Percentiles rank a stretch among this genome's conserved stretches.
These are phyloP conservation scores for Cladophialophora psammophila DNA, from an alignment of 2,329 filamentous ascomycete species.

Conservation along the genomic window DNA sequence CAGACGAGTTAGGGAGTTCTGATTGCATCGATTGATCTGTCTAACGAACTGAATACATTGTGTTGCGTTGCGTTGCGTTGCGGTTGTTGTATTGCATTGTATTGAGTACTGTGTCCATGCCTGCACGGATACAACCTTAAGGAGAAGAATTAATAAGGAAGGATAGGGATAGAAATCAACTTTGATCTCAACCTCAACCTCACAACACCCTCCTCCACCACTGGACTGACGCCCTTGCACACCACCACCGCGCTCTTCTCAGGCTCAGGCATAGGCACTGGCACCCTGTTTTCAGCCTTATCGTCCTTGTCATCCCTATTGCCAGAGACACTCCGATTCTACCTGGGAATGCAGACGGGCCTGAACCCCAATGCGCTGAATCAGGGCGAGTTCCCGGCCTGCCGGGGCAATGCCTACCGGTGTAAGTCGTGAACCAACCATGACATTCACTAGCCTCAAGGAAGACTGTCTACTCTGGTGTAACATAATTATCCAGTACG, in stretches of 20 bases:
- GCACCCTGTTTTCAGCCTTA: background rate
- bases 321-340: slow-evolving; percentile 62
- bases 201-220: slow-evolving; percentile 13
- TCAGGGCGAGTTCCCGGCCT: slow-evolving; percentile 51
- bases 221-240: slow-evolving; percentile 17
- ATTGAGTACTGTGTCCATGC: no score
- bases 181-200: slow-evolving; percentile 3
- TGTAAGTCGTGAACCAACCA: no score
- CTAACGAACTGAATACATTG: no score
- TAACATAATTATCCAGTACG: slow-evolving; percentile 41
- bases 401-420: slow-evolving; percentile 54
- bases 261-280: background rate
- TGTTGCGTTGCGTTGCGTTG: no score
- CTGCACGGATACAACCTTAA: no score
- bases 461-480: no score
- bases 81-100: no score
- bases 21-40: no score
- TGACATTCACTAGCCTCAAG: no score
- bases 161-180: background rate
- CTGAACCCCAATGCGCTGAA: slow-evolving; percentile 63
- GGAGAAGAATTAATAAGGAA: no score
- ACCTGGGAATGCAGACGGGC: slow-evolving; percentile 68
- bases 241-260: slow-evolving; percentile 12
- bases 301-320: slow-evolving; percentile 39
- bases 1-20: no score